Conservation (phyloP, 2,329 filamentous ascomycete species). For the Penicillium hesseltinei region DNA sequence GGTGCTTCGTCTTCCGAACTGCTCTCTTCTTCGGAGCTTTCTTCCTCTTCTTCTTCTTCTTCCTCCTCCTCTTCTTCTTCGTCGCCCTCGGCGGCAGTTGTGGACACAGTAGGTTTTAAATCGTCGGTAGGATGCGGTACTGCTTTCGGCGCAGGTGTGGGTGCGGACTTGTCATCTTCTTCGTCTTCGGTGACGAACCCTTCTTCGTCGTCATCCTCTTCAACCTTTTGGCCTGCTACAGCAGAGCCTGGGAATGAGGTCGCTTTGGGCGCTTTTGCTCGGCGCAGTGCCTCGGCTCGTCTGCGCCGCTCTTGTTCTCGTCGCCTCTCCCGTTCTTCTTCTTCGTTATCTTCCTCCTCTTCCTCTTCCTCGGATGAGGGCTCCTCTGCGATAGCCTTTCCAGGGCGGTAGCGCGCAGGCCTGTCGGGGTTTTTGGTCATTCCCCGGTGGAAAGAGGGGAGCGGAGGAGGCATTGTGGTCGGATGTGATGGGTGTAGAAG, state of each 20-base stretch:
- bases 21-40: slow-evolving; percentile 52
- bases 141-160: slow-evolving; percentile 15
- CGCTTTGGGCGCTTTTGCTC: slow-evolving; percentile 44
- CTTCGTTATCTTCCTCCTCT: slow-evolving; percentile 54
- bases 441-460: slow-evolving; percentile 51
- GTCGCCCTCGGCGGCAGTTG: slow-evolving; percentile 32
- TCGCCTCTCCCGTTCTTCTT: slow-evolving; percentile 62
- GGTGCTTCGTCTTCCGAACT: slow-evolving; percentile 59
- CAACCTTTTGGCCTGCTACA: slow-evolving; percentile 29
- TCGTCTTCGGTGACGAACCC: slow-evolving; percentile 61
- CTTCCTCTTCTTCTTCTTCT: slow-evolving; percentile 58
- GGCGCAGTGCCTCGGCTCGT: slow-evolving; percentile 37
- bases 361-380: slow-evolving; percentile 52
- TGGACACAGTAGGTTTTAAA: slow-evolving; percentile 14
- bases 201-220: slow-evolving; percentile 51
- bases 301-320: slow-evolving; percentile 52
- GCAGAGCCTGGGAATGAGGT: slow-evolving; percentile 38
- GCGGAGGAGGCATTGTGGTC: slow-evolving; percentile 43
- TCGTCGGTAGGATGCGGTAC: slow-evolving; percentile 15
- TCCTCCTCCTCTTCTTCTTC: slow-evolving; percentile 51
- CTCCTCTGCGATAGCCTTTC: slow-evolving; percentile 63
- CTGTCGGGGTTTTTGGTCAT: slow-evolving; percentile 90
- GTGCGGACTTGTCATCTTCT: slow-evolving; percentile 33
- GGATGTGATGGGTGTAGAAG: not conserved
- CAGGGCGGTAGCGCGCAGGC: slow-evolving; percentile 77